These are phyloP conservation scores for Colletotrichum sp. DNA, from an alignment of 2,329 filamentous ascomycete genomes.

Conservation along the genomic window DNA sequence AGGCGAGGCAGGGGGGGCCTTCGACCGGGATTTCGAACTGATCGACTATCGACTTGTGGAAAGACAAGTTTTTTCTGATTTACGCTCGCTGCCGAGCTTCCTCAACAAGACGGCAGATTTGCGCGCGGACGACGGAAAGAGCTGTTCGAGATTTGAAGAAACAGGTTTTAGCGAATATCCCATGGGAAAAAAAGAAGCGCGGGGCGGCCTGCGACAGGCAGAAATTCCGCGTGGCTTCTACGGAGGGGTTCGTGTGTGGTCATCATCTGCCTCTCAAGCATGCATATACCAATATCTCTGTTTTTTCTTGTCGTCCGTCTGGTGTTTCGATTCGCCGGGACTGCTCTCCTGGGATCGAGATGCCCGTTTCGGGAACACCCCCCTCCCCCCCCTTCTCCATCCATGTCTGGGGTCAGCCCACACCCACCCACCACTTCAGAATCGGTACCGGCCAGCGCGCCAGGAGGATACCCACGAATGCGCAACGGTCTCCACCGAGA, in stretches of 20 bases:
- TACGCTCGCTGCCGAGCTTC: neutral
- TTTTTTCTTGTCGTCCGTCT: neutral
- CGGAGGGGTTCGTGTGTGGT: neutral
- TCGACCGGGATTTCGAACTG: neutral
- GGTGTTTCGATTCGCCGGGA: neutral
- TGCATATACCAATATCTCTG: neutral
- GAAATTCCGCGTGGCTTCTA: neutral
- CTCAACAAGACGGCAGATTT: neutral
- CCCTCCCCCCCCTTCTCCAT: neutral
- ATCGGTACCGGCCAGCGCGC: neutral
- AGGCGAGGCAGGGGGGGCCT: neutral
- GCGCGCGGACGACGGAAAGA: neutral
- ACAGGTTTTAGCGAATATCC: neutral
- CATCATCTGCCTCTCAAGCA: neutral
- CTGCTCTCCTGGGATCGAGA: neutral
- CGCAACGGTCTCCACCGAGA: neutral
- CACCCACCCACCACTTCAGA: neutral
- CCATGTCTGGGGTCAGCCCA: slow-evolving; percentile 10
- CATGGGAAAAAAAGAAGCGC: neutral
- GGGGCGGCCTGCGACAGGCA: neutral
- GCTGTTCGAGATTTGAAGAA: neutral
- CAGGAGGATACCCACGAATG: neutral
- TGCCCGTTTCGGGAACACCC: slow-evolving; percentile 12
- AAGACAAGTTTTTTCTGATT: neutral
- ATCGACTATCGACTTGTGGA: neutral